These are phyloP conservation scores for Lyophyllum shimeji DNA, from an alignment of 768 basidiomycete genomes.

Conservation along the genomic window DNA sequence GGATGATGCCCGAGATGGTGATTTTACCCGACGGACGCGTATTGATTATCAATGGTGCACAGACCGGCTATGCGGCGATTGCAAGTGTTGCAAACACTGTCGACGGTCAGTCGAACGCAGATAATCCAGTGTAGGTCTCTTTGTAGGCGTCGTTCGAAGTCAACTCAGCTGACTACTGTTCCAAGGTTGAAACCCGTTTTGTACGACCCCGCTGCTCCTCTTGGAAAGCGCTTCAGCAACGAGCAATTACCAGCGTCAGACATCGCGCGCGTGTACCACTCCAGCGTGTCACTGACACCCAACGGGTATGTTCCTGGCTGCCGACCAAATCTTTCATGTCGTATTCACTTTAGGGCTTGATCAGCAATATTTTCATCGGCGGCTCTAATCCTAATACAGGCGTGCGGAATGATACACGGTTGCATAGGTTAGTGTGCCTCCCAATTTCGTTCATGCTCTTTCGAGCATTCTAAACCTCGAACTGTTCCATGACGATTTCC, in stretches of 20 bases:
- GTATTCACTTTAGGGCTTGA: not conserved
- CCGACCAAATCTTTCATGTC: conserved; percentile 12
- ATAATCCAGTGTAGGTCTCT: conserved; percentile 24
- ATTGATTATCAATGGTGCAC: conserved; percentile 41
- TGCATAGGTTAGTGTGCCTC: not conserved
- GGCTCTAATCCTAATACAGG: conserved; percentile 44
- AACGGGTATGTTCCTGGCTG: conserved; percentile 40
- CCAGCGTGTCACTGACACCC: conserved; percentile 52
- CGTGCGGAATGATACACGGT: not conserved
- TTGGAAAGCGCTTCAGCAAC: conserved; percentile 46
- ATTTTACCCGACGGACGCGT: conserved; percentile 39
- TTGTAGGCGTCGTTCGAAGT: not conserved
- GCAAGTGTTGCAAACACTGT: conserved; percentile 27
- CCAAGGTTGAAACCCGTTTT: conserved; percentile 38
- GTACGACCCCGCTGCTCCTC: conserved; percentile 42
- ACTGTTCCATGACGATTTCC: conserved; percentile 17
- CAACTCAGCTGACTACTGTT: conserved; percentile 27
- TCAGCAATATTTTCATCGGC: conserved; percentile 25
- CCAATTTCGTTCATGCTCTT: conserved; percentile 15
- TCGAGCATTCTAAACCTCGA: not conserved
- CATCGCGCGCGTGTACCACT: conserved; percentile 63
- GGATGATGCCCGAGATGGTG: conserved; percentile 36
- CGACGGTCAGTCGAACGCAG: conserved; percentile 22
- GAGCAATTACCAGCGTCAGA: conserved; percentile 37
- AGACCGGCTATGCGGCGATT: conserved; percentile 40